These are phyloP conservation scores for Cucumis sativus DNA, from an alignment of 306 rosid genomes.

Conservation along the genomic window Cucumber_9930_V3 NC_026656.2:13418001-13418500, in stretches of 20 bases:
- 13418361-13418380: too few relatives aligned
- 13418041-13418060: neutral
- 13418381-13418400: neutral
- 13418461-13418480: too few relatives aligned
- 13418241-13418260: too few relatives aligned
- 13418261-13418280: too few relatives aligned
- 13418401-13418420: neutral
- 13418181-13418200: neutral
- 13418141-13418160: neutral
- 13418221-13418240: neutral
- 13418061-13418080: neutral
- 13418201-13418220: neutral
- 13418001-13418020: too few relatives aligned
- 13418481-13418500: neutral
- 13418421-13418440: neutral
- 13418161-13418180: neutral
- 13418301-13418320: too few relatives aligned
- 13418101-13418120: neutral
- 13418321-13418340: too few relatives aligned
- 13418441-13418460: neutral
- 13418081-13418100: neutral
- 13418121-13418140: neutral
- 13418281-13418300: too few relatives aligned
- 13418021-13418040: neutral
- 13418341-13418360: too few relatives aligned